phyloP scores from a whole-genome alignment of 306 rosid genomes.

The Spatholobus suberectus region DNA sequence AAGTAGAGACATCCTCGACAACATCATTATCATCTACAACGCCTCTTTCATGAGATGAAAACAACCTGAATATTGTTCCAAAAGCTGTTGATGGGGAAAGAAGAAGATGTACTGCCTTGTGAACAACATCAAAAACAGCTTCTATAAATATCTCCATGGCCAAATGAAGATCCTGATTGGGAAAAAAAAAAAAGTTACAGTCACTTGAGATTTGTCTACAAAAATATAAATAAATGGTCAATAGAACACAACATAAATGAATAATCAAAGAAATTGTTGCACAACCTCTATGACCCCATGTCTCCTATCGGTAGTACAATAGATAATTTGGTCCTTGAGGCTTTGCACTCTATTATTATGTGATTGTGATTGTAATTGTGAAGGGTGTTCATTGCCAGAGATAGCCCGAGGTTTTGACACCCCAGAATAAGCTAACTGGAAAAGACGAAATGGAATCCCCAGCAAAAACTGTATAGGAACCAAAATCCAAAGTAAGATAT shows the following conservation, averaged over 20 bases:
- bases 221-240: neutral
- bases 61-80: constrained; percentile 46
- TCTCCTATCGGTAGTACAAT: constrained; percentile 82
- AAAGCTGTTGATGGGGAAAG: constrained; percentile 76
- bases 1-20: constrained; percentile 36
- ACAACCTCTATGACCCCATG: constrained; percentile 92
- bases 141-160: constrained; percentile 81
- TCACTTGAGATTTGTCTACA: neutral
- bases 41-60: constrained; percentile 46
- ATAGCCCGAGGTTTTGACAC: constrained; percentile 36
- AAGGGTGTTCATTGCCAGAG: constrained; percentile 43
- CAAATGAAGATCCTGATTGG: constrained; percentile 85
- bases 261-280: neutral
- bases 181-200: constrained; percentile 8
- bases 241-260: neutral
- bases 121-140: constrained; percentile 74
- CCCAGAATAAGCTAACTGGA: constrained; percentile 39
- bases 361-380: constrained; percentile 42
- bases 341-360: constrained; percentile 56
- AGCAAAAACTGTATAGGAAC: constrained; percentile 61
- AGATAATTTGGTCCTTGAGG: constrained; percentile 75
- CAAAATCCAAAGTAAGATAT: constrained; percentile 66
- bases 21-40: constrained; percentile 33
- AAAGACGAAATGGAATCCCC: constrained; percentile 57
- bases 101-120: constrained; percentile 70